Percentiles rank a stretch among this genome's conserved stretches.
These are phyloP conservation scores for Boletus mariae DNA, from an alignment of 1,284 basidiomycete species.

Conservation along the genomic window DNA sequence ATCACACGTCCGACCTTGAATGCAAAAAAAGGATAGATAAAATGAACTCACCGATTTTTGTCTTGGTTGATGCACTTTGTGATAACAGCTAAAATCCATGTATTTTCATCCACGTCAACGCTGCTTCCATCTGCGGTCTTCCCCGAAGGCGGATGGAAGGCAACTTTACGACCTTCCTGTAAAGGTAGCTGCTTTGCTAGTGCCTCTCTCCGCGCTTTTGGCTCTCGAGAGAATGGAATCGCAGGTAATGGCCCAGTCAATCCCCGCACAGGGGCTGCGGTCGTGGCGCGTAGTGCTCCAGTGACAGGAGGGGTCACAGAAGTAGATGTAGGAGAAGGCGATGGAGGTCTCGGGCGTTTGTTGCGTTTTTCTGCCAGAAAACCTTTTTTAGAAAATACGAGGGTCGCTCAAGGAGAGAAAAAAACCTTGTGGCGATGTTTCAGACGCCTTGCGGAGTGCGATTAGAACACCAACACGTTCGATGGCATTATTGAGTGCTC, in stretches of 20 bases:
- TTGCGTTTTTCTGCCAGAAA: conserved; percentile 58
- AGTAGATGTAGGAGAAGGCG: conserved; percentile 52
- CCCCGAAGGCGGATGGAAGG: conserved; percentile 64
- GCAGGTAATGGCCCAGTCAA: conserved; percentile 56
- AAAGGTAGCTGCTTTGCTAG: conserved; percentile 61
- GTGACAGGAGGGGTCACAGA: conserved; percentile 36
- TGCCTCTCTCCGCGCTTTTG: conserved; percentile 60
- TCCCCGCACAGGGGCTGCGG: conserved; percentile 42
- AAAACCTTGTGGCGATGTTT: conserved; percentile 54
- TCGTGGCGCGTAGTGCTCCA: conserved; percentile 42
- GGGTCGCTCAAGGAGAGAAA: neutral
- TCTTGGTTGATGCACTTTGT: conserved; percentile 65
- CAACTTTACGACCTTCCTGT: conserved; percentile 69
- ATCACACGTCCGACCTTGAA: conserved; percentile 1
- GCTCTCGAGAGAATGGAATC: conserved; percentile 59
- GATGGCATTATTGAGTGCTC: conserved; percentile 66
- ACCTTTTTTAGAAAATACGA: conserved; percentile 1
- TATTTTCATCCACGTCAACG: conserved; percentile 60
- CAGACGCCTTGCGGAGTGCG: conserved; percentile 66
- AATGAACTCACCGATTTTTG: conserved; percentile 51
- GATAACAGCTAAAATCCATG: conserved; percentile 78
- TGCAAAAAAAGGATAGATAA: neutral
- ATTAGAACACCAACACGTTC: conserved; percentile 67
- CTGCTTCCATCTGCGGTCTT: conserved; percentile 44
- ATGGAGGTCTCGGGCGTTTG: conserved; percentile 68